Conservation (phyloP, 306 rosid genomes). For the Senna tora region DNA sequence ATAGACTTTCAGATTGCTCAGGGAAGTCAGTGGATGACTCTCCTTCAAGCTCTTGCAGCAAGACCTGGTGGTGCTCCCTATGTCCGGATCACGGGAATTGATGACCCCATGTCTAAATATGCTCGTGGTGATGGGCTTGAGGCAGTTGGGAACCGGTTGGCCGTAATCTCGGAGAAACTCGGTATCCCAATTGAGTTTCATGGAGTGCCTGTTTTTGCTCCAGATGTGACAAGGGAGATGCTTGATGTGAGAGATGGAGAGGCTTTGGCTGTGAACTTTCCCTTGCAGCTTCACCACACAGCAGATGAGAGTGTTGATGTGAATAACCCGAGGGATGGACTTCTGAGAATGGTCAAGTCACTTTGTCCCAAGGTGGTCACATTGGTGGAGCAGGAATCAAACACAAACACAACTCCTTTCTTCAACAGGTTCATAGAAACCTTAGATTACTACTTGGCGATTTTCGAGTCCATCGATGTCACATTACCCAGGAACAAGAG, state of each 20-base stretch:
- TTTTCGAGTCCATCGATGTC: constrained; percentile 79
- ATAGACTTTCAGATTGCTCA: constrained; percentile 85
- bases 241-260: constrained; percentile 75
- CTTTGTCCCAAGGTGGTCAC: constrained; percentile 73
- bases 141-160: constrained; percentile 56
- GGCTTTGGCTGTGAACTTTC: constrained; percentile 87
- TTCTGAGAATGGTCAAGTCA: constrained; percentile 73
- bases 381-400: constrained; percentile 89
- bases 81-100: constrained; percentile 81
- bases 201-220: constrained; percentile 64
- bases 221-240: constrained; percentile 66
- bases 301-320: constrained; percentile 85
- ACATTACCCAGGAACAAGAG: constrained; percentile 61
- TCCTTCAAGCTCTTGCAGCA: constrained; percentile 92
- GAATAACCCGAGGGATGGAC: constrained; percentile 77
- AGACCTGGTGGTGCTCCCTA: constrained; percentile 82
- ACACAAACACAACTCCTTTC: constrained; percentile 88
- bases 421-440: constrained; percentile 71
- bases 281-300: constrained; percentile 87
- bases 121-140: constrained; percentile 83
- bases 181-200: constrained; percentile 74
- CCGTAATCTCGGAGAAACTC: constrained; percentile 55
- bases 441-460: constrained; percentile 71
- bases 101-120: constrained; percentile 66
- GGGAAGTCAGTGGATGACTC: constrained; percentile 83